Evolutionary conservation across 441 rosid species (phyloP), one percentile per base, ranked within the genome.

Genomic region (Dalechampia spathulata): DNA sequence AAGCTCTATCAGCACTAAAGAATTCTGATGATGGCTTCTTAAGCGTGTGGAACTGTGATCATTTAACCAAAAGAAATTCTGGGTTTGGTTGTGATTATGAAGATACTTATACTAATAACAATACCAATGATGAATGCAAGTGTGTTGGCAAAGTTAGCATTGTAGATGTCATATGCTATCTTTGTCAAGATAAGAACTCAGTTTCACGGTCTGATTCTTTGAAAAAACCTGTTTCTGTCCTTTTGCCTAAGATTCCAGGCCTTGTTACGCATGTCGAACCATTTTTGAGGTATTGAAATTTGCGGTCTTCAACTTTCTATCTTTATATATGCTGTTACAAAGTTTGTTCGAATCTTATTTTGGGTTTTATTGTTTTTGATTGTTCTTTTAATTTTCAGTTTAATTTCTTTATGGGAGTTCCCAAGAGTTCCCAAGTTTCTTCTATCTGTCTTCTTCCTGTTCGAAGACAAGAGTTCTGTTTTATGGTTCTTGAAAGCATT

Each of bases 61-160:
- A 74, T 49, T 16, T 46, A 9, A 8, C 42, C 7, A 41, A 16
- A 28, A 17, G 14, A 13, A 58, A 32, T 23, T n/a, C 42, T 39
- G 63, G 32, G 43, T 20, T 53, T 44, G 20, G 22, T 7, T 10
- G 9, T 7, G 61, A 27, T 14, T 2, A 8, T 32, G 43, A 14
- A 25, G 55, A 25, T 10, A 53, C 1, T 6, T 45, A 30, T 30
- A 8, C n/a, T n/a, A n/a, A n/a, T n/a, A n/a, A n/a, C n/a, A n/a
- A n/a, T n/a, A n/a, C n/a, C n/a, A n/a, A 30, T 30, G 4, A 16
- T 26, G 52, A 41, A 39, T 78, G 87, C 61, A 60, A 64, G 64
- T 91, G 96, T 56, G 72, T 86, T 10, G 98, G 95, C 30, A 91
- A 84, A 68, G 73, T 88, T 42, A 86, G 78, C 68, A 80, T 88